Conservation (phyloP, 2,329 filamentous ascomycete genomes). For the Simplicillium sp. region DNA sequence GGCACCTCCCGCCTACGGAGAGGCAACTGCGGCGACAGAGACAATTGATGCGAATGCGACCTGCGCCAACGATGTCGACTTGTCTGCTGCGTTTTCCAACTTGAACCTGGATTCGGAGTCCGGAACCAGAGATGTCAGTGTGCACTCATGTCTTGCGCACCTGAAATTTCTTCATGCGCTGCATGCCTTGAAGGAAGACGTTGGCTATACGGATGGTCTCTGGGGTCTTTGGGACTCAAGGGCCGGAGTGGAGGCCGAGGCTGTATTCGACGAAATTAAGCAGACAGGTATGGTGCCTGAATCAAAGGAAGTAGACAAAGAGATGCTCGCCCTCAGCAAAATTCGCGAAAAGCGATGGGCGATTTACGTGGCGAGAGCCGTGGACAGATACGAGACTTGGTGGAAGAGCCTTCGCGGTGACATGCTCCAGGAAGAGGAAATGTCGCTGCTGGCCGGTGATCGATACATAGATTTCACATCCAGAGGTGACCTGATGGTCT, state of each 20-base stretch:
- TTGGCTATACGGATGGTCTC: constrained; percentile 57
- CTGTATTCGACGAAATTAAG: constrained; percentile 18
- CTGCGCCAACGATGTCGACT: background rate
- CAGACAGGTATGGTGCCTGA: background rate
- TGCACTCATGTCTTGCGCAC: constrained; percentile 52
- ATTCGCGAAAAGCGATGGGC: constrained; percentile 67
- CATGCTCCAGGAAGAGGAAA: constrained; percentile 24
- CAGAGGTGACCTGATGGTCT: constrained; percentile 21
- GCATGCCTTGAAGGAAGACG: constrained; percentile 54
- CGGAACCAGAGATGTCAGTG: background rate
- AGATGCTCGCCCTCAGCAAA: constrained; percentile 28
- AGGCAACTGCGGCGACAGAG: too few relatives aligned
- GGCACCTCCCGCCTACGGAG: too few relatives aligned
- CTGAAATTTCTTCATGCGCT: constrained; percentile 64
- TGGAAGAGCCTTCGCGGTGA: constrained; percentile 33
- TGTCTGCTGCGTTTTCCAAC: background rate
- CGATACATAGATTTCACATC: constrained; percentile 24
- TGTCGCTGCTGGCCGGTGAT: constrained; percentile 14
- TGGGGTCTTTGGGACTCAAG: constrained; percentile 49
- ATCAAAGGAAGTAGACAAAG: too few relatives aligned
- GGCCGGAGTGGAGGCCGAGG: constrained; percentile 9
- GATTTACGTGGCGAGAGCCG: constrained; percentile 58
- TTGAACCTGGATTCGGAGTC: background rate
- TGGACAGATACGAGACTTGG: constrained; percentile 60
- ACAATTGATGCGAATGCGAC: too few relatives aligned